phyloP scores from a whole-genome alignment of 1,139 yeast species.

The Hansenula lynferdii region DNA sequence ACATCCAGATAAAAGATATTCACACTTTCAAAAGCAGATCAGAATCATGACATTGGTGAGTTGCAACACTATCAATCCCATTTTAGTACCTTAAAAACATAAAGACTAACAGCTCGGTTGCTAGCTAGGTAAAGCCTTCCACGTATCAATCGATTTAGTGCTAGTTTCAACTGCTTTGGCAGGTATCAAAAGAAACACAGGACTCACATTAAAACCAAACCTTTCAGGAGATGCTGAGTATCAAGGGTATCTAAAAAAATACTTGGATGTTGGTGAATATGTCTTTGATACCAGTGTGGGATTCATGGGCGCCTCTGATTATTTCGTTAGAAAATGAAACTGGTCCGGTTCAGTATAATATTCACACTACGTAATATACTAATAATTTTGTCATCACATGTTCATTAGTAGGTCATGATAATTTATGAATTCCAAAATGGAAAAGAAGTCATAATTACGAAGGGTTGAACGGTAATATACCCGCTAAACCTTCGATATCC shows the following conservation, averaged over 20 bases:
- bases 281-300: conserved; percentile 72
- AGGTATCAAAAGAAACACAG: conserved; percentile 86
- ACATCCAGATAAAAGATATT: no score
- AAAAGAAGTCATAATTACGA: conserved; percentile 15
- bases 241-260: conserved; percentile 55
- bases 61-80: background rate
- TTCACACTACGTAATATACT: no score
- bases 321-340: conserved; percentile 62
- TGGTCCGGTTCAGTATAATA: no score
- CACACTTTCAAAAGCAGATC: no score
- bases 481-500: conserved; percentile 18
- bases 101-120: background rate
- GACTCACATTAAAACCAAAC: conserved; percentile 51
- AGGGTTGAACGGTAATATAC: conserved; percentile 23
- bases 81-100: background rate
- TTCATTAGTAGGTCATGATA: no score
- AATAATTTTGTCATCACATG: no score
- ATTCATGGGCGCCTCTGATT: conserved; percentile 64
- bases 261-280: conserved; percentile 82
- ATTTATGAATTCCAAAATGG: no score
- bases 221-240: conserved; percentile 42
- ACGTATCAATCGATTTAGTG: conserved; percentile 67
- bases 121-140: conserved; percentile 56
- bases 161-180: conserved; percentile 81
- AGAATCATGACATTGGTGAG: conserved; percentile 1